These are phyloP conservation scores for Ophiocordyceps australis DNA, from an alignment of 2,329 filamentous ascomycete genomes.

Conservation along the genomic window DNA sequence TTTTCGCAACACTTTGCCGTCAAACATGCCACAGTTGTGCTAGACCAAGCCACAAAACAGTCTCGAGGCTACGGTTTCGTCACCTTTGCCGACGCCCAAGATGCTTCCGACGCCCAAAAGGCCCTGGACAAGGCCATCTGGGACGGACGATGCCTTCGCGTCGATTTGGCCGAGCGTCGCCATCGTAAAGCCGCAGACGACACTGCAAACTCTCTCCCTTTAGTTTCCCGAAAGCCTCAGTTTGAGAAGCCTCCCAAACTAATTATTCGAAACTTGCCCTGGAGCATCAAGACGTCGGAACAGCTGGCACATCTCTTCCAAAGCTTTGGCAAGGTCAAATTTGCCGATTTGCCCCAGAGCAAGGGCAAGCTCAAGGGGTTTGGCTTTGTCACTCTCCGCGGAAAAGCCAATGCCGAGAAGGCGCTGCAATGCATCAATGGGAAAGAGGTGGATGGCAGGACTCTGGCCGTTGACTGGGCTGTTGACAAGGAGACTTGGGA, in stretches of 20 bases:
- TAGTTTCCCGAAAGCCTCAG: constrained; percentile 36
- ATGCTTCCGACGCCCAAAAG: constrained; percentile 63
- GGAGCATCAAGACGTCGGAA: constrained; percentile 79
- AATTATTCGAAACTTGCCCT: constrained; percentile 86
- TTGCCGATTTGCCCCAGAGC: constrained; percentile 65
- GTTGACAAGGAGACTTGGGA: constrained; percentile 84
- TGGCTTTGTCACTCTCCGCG: constrained; percentile 78
- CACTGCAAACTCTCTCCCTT: constrained; percentile 17
- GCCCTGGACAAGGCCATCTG: constrained; percentile 66
- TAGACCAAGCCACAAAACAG: constrained; percentile 68
- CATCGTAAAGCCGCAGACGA: constrained; percentile 42
- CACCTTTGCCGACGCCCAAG: constrained; percentile 85
- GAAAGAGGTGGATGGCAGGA: constrained; percentile 73
- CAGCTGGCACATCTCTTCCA: constrained; percentile 65
- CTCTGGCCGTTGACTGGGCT: constrained; percentile 89
- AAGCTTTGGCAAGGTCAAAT: constrained; percentile 84
- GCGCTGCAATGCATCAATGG: constrained; percentile 77
- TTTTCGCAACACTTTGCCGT: constrained; percentile 92
- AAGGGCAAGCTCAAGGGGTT: constrained; percentile 69
- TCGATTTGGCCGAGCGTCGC: constrained; percentile 78
- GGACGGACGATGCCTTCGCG: constrained; percentile 62
- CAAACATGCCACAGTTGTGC: constrained; percentile 87
- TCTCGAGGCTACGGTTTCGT: constrained; percentile 94
- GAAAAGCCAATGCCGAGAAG: constrained; percentile 78
- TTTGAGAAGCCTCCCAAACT: constrained; percentile 52